Conservation (phyloP, 2,329 filamentous ascomycete genomes). For the Trichoderma asperellum region DNA sequence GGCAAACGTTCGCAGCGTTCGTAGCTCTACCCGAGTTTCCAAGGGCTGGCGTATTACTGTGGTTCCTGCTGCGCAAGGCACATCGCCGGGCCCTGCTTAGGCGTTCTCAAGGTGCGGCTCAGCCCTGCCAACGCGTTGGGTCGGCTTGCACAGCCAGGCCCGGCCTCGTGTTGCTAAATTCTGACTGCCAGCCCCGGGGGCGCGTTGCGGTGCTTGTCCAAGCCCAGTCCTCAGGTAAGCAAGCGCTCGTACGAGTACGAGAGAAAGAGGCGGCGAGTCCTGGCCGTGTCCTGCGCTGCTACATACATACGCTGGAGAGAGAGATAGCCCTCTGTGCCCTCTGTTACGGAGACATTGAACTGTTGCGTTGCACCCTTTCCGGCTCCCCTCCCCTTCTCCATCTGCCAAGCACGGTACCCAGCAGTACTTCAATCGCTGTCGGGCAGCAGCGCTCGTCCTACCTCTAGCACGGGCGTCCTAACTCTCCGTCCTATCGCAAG, state of each 20-base stretch:
- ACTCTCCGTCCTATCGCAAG: neutral
- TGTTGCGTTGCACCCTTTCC: neutral
- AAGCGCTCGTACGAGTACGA: neutral
- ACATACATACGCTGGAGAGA: neutral
- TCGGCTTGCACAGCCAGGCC: slow-evolving; percentile 22
- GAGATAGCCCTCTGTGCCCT: neutral
- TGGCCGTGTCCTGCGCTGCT: neutral
- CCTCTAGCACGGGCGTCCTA: neutral
- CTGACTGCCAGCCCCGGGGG: slow-evolving; percentile 25
- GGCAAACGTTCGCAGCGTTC: neutral
- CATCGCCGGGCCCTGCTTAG: slow-evolving; percentile 16
- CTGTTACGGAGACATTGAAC: neutral
- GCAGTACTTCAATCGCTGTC: neutral
- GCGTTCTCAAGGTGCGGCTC: slow-evolving; percentile 18
- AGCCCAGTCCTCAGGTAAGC: neutral
- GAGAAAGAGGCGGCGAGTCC: neutral
- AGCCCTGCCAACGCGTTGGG: slow-evolving; percentile 13
- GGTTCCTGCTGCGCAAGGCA: slow-evolving; percentile 15
- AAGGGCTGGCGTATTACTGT: slow-evolving; percentile 3
- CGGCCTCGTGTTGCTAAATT: slow-evolving; percentile 25
- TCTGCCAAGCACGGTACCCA: neutral
- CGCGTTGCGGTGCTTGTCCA: neutral
- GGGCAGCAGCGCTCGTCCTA: neutral
- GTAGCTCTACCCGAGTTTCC: neutral
- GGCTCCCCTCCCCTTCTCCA: neutral